Evolutionary conservation across 176 grass and related monocot species (phyloP).

Genomic region (Musa schizocarpa): DNA sequence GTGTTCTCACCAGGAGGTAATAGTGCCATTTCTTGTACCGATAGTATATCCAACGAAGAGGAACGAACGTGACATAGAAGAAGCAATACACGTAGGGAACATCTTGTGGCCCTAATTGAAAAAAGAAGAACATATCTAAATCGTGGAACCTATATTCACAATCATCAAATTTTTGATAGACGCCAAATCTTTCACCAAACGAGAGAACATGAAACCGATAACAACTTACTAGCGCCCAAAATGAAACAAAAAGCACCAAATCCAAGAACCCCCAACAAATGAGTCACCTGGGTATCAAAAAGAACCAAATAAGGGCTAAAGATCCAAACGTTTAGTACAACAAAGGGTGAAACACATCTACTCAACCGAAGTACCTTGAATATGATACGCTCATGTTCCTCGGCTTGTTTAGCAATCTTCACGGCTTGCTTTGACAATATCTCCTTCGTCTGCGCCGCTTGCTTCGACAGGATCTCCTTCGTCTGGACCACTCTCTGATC

Average conservation of each 20-base stretch:
- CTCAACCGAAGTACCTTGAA: constrained; percentile 52
- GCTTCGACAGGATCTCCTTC: constrained; percentile 9
- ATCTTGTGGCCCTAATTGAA: constrained; percentile 70
- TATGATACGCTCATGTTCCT: constrained; percentile 79
- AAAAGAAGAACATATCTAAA: constrained; percentile 12
- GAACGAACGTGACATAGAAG: constrained; percentile 93
- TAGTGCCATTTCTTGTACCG: constrained; percentile 99
- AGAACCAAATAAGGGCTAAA: not conserved
- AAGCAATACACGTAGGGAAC: constrained; percentile 81
- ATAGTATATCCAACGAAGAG: constrained; percentile 95
- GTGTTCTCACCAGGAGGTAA: constrained; percentile 65
- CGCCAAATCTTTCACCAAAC: not conserved
- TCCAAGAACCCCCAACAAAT: constrained; percentile 85
- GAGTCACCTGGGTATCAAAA: constrained; percentile 52
- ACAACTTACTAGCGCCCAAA: constrained; percentile 85
- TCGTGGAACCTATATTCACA: not conserved
- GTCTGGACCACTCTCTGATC: not conserved
- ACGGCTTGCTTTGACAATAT: constrained; percentile 49
- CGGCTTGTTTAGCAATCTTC: constrained; percentile 79
- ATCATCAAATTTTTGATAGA: not conserved
- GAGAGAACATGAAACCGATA: not conserved
- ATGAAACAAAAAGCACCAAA: constrained; percentile 97
- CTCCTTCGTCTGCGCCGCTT: constrained; percentile 22
- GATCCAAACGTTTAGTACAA: not conserved
- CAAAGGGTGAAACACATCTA: not conserved